phyloP scores from a whole-genome alignment of 2,329 filamentous ascomycete genomes.

The Epichloe scottii region DNA sequence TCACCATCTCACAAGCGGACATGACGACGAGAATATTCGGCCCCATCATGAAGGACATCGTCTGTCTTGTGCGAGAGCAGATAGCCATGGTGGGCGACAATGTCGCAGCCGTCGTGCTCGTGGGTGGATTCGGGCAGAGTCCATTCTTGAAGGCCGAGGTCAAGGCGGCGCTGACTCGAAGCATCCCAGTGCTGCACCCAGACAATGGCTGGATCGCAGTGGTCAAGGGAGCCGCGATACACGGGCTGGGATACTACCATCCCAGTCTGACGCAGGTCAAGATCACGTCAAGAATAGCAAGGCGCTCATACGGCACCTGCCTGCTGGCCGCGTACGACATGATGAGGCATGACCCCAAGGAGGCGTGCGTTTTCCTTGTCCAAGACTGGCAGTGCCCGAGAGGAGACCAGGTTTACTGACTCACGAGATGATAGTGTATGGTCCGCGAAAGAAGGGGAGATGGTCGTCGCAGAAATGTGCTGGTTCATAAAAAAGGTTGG shows the following conservation, averaged over 20 bases:
- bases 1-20: constrained; percentile 34
- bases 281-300: constrained; percentile 23
- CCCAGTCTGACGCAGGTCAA: constrained; percentile 16
- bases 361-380: constrained; percentile 18
- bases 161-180: constrained; percentile 19
- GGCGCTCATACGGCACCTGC: constrained; percentile 25
- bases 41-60: constrained; percentile 29
- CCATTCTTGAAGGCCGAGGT: constrained; percentile 31
- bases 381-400: not conserved
- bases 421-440: constrained; percentile 16
- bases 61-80: constrained; percentile 29
- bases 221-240: constrained; percentile 36
- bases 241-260: constrained; percentile 21
- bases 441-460: constrained; percentile 25
- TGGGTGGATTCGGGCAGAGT: constrained; percentile 36
- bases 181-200: constrained; percentile 33
- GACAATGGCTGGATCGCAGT: constrained; percentile 37
- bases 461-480: constrained; percentile 25
- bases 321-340: constrained; percentile 23
- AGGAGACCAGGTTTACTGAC: too few species aligned
- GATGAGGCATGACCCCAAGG: constrained; percentile 22
- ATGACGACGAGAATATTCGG: constrained; percentile 48
- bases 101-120: constrained; percentile 30
- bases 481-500: constrained; percentile 27
- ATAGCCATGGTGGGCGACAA: constrained; percentile 22